These are phyloP conservation scores for Pseudocercospora cruenta DNA, from an alignment of 2,329 filamentous ascomycete genomes.

Conservation along the genomic window DNA sequence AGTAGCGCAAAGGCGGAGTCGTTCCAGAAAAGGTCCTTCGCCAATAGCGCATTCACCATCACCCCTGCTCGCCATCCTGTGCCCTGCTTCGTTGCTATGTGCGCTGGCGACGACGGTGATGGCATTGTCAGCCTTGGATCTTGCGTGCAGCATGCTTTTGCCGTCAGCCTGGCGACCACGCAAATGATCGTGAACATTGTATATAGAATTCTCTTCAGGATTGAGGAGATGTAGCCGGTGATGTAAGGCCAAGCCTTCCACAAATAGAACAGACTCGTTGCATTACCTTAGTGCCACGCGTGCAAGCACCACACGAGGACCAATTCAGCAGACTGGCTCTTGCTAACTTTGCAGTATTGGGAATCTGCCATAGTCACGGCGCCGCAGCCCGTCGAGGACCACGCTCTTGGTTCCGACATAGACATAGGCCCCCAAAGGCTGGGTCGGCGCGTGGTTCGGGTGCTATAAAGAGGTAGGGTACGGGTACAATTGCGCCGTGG, in stretches of 20 bases:
- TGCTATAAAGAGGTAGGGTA: neutral
- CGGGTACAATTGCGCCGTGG: neutral
- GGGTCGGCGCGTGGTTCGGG: neutral
- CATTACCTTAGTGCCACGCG: neutral
- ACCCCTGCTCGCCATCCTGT: neutral
- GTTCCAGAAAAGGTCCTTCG: constrained; percentile 2
- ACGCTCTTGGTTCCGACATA: neutral
- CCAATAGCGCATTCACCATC: constrained; percentile 3
- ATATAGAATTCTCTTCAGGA: neutral
- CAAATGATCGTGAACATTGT: neutral
- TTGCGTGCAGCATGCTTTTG: neutral
- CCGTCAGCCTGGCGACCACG: neutral
- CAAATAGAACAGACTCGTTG: neutral
- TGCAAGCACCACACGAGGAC: neutral
- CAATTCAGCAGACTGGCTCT: neutral
- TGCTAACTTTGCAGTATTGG: neutral
- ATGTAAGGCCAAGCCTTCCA: constrained; percentile 2
- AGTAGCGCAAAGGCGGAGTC: constrained; percentile 4
- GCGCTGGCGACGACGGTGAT: neutral
- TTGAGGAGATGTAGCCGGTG: neutral
- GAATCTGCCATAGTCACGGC: neutral
- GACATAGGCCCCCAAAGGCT: neutral
- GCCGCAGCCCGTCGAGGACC: neutral
- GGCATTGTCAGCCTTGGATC: neutral
- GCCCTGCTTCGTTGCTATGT: constrained; percentile 2